phyloP scores from a whole-genome alignment of 2,329 filamentous ascomycete species.

The Xylaria sp. region DNA sequence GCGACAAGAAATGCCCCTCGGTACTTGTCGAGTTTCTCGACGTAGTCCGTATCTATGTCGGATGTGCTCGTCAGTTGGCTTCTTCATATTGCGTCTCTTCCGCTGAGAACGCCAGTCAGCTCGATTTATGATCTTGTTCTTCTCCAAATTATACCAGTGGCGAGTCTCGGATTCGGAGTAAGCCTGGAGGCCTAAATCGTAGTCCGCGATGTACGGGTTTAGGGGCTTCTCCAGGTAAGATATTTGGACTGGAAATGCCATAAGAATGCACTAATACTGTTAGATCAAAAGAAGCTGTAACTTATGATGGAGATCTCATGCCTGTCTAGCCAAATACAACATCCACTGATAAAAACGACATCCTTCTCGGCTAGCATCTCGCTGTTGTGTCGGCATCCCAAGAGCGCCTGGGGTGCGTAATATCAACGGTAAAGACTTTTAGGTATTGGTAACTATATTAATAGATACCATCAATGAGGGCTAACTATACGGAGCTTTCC shows the following conservation, averaged over 20 bases:
- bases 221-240: conserved; percentile 32
- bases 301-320: conserved; percentile 17
- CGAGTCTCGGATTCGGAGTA: conserved; percentile 31
- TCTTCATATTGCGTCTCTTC: conserved; percentile 24
- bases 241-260: conserved; percentile 15
- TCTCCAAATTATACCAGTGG: conserved; percentile 27
- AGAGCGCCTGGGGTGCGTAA: neutral
- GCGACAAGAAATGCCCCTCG: conserved; percentile 20
- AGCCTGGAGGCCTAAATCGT: conserved; percentile 26
- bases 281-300: conserved; percentile 6
- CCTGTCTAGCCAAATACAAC: conserved; percentile 19
- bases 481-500: conserved; percentile 13
- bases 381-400: conserved; percentile 4
- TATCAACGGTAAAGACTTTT: conserved; percentile 1
- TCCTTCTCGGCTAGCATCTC: conserved; percentile 8
- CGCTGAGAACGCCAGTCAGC: conserved; percentile 37
- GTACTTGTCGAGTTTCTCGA: conserved; percentile 25
- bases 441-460: conserved; percentile 4
- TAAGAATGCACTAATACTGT: conserved; percentile 26
- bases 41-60: conserved; percentile 19
- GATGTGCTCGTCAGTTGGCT: conserved; percentile 27
- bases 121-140: conserved; percentile 24
- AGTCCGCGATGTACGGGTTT: conserved; percentile 33
- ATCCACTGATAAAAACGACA: conserved; percentile 24
- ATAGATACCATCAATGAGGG: conserved; percentile 5